phyloP scores from a whole-genome alignment of 768 basidiomycete genomes.

The Tylopilus sp. region DNA sequence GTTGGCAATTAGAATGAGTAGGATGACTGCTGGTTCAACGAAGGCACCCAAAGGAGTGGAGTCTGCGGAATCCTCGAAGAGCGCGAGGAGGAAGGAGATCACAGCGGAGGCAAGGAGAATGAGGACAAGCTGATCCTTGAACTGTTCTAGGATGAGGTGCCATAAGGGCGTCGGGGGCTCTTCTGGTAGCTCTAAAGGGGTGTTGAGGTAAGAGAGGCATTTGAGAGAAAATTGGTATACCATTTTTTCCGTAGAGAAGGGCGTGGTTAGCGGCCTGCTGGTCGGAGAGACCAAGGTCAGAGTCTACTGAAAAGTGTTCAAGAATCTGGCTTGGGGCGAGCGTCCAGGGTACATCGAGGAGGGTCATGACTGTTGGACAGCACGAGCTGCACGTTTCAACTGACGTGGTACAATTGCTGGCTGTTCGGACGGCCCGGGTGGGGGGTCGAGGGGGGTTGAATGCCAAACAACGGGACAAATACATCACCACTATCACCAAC shows the following conservation, averaged over 20 bases:
- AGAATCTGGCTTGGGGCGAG: slow-evolving; percentile 63
- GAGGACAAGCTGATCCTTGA: slow-evolving; percentile 97
- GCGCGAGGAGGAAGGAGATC: slow-evolving; percentile 87
- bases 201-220: neutral
- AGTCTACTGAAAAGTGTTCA: slow-evolving; percentile 68
- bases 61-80: slow-evolving; percentile 76
- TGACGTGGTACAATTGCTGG: slow-evolving; percentile 6
- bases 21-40: slow-evolving; percentile 92
- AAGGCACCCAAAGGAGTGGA: slow-evolving; percentile 77
- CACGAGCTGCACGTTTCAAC: neutral
- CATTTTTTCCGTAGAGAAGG: slow-evolving; percentile 83
- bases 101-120: slow-evolving; percentile 93
- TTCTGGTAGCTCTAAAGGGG: slow-evolving; percentile 77
- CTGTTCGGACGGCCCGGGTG: slow-evolving; percentile 1
- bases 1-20: slow-evolving; percentile 94
- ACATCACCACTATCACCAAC: slow-evolving; percentile 2
- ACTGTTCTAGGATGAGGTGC: slow-evolving; percentile 96
- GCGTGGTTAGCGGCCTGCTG: slow-evolving; percentile 71
- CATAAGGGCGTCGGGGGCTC: slow-evolving; percentile 88
- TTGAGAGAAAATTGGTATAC: slow-evolving; percentile 37
- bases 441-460: slow-evolving; percentile 18
- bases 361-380: slow-evolving; percentile 11
- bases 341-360: slow-evolving; percentile 80
- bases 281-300: slow-evolving; percentile 56
- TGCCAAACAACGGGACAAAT: slow-evolving; percentile 24